Conservation (phyloP, 2,329 filamentous ascomycete species). For the Diaporthe batatas region DNA sequence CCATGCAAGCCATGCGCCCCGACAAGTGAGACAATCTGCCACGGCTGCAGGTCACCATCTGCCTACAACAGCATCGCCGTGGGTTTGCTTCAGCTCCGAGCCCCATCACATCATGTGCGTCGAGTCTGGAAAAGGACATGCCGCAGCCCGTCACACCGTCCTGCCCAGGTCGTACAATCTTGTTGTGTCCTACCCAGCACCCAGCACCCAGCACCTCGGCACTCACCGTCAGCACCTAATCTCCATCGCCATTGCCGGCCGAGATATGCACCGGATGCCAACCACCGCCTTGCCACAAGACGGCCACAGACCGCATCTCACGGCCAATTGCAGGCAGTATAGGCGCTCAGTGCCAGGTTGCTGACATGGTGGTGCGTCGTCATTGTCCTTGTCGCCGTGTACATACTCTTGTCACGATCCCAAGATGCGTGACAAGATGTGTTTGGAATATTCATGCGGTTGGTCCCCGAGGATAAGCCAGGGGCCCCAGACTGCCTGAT, state of each 20-base stretch:
- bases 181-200: too few species aligned
- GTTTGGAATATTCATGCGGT: background rate
- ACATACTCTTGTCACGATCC: background rate
- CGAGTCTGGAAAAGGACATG: background rate
- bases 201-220: background rate
- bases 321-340: background rate
- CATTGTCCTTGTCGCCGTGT: background rate
- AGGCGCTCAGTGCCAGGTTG: background rate
- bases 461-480: background rate
- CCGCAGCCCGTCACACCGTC: background rate
- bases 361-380: background rate
- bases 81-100: background rate
- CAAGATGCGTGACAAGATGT: too few species aligned
- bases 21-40: constrained; percentile 8
- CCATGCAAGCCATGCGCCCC: too few species aligned
- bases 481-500: background rate
- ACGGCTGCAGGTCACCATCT: background rate
- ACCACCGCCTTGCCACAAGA: background rate
- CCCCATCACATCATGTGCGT: constrained; percentile 15
- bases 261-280: background rate
- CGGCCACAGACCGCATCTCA: background rate
- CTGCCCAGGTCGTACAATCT: background rate
- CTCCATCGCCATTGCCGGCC: background rate
- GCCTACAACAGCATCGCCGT: too few species aligned
- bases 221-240: constrained; percentile 21